These are phyloP conservation scores for Penicillium paneum DNA, from an alignment of 2,329 filamentous ascomycete genomes.

Conservation along the genomic window DNA sequence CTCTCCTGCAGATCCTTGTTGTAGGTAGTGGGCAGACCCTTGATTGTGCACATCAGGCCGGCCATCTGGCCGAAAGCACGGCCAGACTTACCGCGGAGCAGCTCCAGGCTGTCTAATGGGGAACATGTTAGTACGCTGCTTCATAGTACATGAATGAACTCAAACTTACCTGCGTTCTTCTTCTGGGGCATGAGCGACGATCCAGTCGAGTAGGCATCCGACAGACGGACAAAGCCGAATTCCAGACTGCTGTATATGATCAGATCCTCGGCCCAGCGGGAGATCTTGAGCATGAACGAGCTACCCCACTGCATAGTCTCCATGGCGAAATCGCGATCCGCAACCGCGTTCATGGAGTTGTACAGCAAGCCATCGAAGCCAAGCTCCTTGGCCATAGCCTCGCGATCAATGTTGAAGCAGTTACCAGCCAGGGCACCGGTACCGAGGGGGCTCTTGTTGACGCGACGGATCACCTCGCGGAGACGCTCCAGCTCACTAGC, in stretches of 20 bases:
- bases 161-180: slow-evolving; percentile 59
- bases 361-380: slow-evolving; percentile 72
- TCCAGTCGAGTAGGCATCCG: slow-evolving; percentile 77
- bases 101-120: slow-evolving; percentile 61
- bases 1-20: slow-evolving; percentile 92
- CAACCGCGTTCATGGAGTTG: slow-evolving; percentile 74
- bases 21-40: slow-evolving; percentile 76
- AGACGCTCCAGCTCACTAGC: slow-evolving; percentile 72
- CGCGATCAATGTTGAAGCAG: slow-evolving; percentile 76
- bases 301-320: slow-evolving; percentile 78
- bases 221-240: slow-evolving; percentile 71
- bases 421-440: slow-evolving; percentile 78
- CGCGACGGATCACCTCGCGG: slow-evolving; percentile 67
- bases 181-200: slow-evolving; percentile 79
- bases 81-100: slow-evolving; percentile 74
- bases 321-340: slow-evolving; percentile 76
- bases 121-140: background rate
- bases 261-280: slow-evolving; percentile 77
- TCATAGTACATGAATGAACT: background rate
- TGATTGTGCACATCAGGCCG: slow-evolving; percentile 71
- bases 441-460: slow-evolving; percentile 69
- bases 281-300: slow-evolving; percentile 76
- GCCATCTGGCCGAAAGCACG: slow-evolving; percentile 77
- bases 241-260: slow-evolving; percentile 77
- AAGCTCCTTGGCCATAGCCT: slow-evolving; percentile 73